phyloP scores from a whole-genome alignment of 23 red algal species.

The Chondrus crispus region DNA sequence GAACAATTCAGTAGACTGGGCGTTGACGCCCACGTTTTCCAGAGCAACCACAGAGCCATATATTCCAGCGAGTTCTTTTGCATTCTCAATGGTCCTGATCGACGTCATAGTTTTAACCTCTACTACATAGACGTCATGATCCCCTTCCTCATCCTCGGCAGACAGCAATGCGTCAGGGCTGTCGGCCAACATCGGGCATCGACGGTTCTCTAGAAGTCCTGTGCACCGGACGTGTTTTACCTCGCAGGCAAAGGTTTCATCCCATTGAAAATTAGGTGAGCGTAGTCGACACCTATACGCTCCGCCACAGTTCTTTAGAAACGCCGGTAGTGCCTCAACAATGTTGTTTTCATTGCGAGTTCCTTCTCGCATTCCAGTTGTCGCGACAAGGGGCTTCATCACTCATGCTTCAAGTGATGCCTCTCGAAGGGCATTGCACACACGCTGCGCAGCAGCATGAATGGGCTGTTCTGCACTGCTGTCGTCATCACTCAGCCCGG shows the following conservation, averaged over 20 bases:
- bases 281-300: too few relatives aligned
- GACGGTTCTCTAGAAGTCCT: neutral
- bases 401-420: neutral
- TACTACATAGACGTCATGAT: neutral
- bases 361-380: neutral
- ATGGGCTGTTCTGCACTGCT: too few relatives aligned
- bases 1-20: neutral
- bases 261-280: neutral
- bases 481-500: too few relatives aligned
- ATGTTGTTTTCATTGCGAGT: neutral
- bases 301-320: neutral
- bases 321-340: neutral
- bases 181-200: neutral
- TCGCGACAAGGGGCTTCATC: neutral
- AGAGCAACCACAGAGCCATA: neutral
- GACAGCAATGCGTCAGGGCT: neutral
- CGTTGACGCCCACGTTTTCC: neutral
- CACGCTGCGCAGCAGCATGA: too few relatives aligned
- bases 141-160: neutral
- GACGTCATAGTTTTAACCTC: conserved; percentile 20
- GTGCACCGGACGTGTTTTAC: neutral
- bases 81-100: neutral
- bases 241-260: neutral
- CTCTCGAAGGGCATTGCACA: neutral
- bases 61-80: neutral